phyloP scores from a whole-genome alignment of 768 basidiomycete genomes.

The Vararia minispora region DNA sequence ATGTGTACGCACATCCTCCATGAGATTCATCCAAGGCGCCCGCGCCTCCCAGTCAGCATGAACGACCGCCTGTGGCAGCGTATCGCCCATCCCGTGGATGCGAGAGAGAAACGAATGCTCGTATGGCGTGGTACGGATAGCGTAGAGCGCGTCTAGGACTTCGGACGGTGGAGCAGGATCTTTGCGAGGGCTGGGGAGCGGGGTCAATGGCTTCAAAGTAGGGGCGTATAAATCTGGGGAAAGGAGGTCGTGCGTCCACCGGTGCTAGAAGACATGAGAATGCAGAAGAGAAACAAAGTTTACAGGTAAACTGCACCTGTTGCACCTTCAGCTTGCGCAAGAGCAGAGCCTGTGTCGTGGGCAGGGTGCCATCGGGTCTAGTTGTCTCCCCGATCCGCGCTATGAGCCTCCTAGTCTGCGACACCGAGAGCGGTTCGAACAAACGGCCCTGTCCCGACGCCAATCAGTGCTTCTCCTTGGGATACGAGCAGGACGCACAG shows the following conservation, averaged over 20 bases:
- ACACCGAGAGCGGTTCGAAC: conserved; percentile 9
- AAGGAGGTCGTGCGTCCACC: conserved; percentile 15
- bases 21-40: conserved; percentile 65
- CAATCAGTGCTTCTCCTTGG: neutral
- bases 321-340: conserved; percentile 15
- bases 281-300: neutral
- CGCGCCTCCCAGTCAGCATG: conserved; percentile 63
- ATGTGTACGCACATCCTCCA: conserved; percentile 63
- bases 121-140: conserved; percentile 53
- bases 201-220: conserved; percentile 21
- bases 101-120: conserved; percentile 57
- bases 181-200: conserved; percentile 21
- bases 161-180: conserved; percentile 17
- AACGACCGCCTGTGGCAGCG: conserved; percentile 35
- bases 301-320: conserved; percentile 1
- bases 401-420: conserved; percentile 5
- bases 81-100: conserved; percentile 32
- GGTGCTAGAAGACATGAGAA: conserved; percentile 1
- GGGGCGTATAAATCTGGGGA: conserved; percentile 8
- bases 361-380: neutral
- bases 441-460: conserved; percentile 5
- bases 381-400: conserved; percentile 3
- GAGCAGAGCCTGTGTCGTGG: conserved; percentile 8
- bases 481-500: conserved; percentile 4
- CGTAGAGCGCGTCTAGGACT: conserved; percentile 40